Base-by-base conservation (phyloP, 768 basidiomycete genomes). In the Leccinum rimulosum region DNA sequence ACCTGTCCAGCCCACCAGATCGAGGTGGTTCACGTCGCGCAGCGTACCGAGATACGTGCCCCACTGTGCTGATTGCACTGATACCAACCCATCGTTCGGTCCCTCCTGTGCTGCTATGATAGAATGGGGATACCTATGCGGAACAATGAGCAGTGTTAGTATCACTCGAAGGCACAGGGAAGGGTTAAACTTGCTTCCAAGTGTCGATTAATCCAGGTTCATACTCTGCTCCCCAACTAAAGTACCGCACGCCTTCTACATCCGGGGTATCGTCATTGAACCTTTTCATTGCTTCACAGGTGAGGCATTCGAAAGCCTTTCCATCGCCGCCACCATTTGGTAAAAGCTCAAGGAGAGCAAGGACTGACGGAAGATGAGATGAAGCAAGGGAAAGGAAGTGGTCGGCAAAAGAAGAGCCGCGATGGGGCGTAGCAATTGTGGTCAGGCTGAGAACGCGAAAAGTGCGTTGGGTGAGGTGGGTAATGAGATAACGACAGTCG, bases 21-120 rank as follows among this genome's bases (percentile, higher is more conserved):
- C 92, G 36, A 96, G 82, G 70, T 99, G 97, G 66, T 93, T 96
- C 15, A 97, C 97, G 57, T 89, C 82, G 38, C 84, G 80, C 19
- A 99, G 77, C 2, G 96, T 98, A n/a, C 95, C 97, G 53, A 93
- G 82, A 70, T 98, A 98, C 17, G 88, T 93, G 38, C 97, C 97
- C 94, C 95, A 96, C 79, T 87, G 85, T 3, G 94, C 86, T 5
- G 92, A 93, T 60, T 87, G 78, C 48, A 96, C 85, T 50, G 88
- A 89, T 50, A 99, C 96, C 50, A 99, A 81, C 1, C 97, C 97
- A 71, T 98, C 94, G 67, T 98, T 97, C 33, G 91, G 85, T 17
- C 95, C 96, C 75, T 97, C 94, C 68, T 89, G 88, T 66, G 89
- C 86, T 19, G 87, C 72, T 49, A 95, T 88, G 30, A 96, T 86